Conservation (phyloP, 148 eudicot species). For the Silene uniflora region DNA sequence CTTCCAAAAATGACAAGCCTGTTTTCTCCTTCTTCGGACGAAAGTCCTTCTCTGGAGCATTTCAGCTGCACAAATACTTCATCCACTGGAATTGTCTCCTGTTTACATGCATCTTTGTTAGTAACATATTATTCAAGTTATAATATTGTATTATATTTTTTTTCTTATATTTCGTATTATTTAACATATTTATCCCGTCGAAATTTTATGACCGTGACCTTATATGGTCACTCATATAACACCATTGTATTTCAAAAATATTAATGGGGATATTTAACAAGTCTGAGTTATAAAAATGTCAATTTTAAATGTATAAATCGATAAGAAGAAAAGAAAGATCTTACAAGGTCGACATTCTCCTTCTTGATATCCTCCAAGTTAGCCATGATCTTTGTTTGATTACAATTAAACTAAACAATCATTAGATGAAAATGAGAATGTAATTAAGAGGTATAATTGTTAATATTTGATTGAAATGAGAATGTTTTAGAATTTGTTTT, state of each 20-base stretch:
- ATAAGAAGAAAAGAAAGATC: constrained; percentile 14
- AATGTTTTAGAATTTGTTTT: not conserved
- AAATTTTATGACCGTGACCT: no score
- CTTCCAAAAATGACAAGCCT: constrained; percentile 59
- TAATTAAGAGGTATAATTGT: not conserved
- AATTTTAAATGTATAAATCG: no score
- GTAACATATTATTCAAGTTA: no score
- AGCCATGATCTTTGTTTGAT: constrained; percentile 10
- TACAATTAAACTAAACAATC: not conserved
- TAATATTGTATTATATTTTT: no score
- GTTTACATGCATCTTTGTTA: constrained; percentile 17
- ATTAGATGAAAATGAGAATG: not conserved
- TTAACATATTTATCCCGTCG: not conserved
- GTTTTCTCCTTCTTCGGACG: constrained; percentile 40
- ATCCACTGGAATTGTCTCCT: constrained; percentile 61
- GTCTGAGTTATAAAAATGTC: no score
- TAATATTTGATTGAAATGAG: not conserved
- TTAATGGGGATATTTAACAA: no score
- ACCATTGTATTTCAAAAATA: no score
- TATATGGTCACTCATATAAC: no score
- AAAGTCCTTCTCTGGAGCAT: constrained; percentile 51
- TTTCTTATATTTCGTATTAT: not conserved
- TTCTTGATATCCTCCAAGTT: constrained; percentile 48
- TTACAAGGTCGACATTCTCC: constrained; percentile 67
- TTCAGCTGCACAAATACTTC: constrained; percentile 56